Evolutionary conservation across 202 grass and related monocot genomes (phyloP).

Genomic region (Setaria viridis): DNA sequence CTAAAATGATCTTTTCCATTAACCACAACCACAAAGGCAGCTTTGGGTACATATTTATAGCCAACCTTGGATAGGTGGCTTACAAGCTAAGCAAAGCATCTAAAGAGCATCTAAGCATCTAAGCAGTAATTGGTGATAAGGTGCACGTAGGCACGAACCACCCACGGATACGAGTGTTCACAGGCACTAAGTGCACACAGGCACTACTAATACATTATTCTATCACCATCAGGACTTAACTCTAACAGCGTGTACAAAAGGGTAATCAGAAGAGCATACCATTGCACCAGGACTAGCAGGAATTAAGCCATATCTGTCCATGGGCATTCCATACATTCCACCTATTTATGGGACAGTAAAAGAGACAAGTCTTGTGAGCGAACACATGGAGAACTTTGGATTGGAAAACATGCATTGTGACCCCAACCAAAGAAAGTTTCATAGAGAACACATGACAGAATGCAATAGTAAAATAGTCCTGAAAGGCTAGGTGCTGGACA

Average conservation of each 20-base stretch:
- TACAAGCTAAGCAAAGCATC: no score
- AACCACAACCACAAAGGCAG: no score
- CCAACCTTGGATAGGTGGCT: no score
- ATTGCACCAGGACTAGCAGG: constrained; percentile 58
- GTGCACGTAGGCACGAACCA: no score
- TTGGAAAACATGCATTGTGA: not conserved
- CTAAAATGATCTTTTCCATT: no score
- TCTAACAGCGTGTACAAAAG: not conserved
- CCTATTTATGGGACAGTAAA: constrained; percentile 49
- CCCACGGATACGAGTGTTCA: no score
- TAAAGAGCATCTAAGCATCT: no score
- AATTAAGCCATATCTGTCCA: constrained; percentile 77
- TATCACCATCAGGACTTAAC: no score
- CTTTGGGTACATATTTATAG: no score
- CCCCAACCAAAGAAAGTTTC: not conserved
- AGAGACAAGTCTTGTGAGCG: not conserved
- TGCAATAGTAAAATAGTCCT: not conserved
- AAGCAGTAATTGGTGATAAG: no score
- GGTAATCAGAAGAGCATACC: constrained; percentile 51
- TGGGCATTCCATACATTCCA: constrained; percentile 79
- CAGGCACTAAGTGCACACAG: no score
- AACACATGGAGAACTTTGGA: not conserved
- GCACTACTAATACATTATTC: no score
- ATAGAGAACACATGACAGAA: not conserved
- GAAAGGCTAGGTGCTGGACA: not conserved